Evolutionary conservation across 495 filamentous ascomycete species (phyloP), one percentile per base, ranked within the genome.

Genomic region (Aspergillus avenaceus): DNA sequence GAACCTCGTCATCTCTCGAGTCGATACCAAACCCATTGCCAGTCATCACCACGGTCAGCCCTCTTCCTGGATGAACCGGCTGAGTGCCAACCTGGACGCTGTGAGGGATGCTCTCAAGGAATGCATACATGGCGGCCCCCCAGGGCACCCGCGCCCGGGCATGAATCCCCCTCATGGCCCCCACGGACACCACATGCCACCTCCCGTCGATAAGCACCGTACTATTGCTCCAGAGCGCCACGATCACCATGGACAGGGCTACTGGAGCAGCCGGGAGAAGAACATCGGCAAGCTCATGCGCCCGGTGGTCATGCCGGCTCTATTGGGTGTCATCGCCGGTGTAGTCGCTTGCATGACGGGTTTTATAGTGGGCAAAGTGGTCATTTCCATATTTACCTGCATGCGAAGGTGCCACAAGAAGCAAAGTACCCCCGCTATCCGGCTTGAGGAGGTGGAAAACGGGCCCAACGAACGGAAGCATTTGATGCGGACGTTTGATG

Each of bases 281-380:
- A 41, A 53, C n/a, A 61, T 67, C 38, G 18, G 70, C 41, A 52
- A 60, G 11, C 47, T 71, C 0, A 27, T 71, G 5, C 59, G 60
- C 5, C 60, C 64, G 0, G 55, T 64, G n/a, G 49, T 77, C n/a
- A 54, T 76, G 3, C 69, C 69, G 1, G 66, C 59, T 7, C 40
- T 71, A 1, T 52, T 72, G 0, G 73, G 74, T n/a, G 52, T 69
- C 2, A 53, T 57, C 0, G 66, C 69, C 5, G 72, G 73, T n/a
- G 48, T 74, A 18, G 43, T 70, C 1, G 72, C 72, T 34, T 71
- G 66, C 27, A 49, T 69, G 25, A 47, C 72, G 0, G 74, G 74
- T 6, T 75, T 74, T 59, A 26, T 72, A 14, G 28, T 73, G 9
- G 74, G 74, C 6, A 64, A 66, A 38, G 23, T 64, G 0, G 42